These are phyloP conservation scores for Yarrowia galli DNA, from an alignment of 1,139 yeast species.

Conservation along the genomic window DNA sequence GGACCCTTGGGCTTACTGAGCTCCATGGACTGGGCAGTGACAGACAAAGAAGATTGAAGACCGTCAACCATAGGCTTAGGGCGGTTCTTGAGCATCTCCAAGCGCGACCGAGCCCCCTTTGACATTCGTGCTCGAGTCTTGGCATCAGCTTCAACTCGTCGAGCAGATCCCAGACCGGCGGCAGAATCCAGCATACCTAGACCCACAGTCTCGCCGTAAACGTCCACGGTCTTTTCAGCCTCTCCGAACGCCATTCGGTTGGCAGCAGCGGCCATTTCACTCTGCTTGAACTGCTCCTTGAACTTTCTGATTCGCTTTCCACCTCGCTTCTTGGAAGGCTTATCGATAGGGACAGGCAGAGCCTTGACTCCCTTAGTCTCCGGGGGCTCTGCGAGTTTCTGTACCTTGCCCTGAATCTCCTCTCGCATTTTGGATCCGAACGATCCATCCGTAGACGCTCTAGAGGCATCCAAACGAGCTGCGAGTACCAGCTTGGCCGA, in stretches of 20 bases:
- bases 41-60: conserved; percentile 17
- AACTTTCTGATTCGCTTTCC: conserved; percentile 81
- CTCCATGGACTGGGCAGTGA: conserved; percentile 31
- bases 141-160: conserved; percentile 52
- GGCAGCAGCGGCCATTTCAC: conserved; percentile 83
- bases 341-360: conserved; percentile 81
- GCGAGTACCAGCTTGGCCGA: conserved; percentile 84
- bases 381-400: conserved; percentile 81
- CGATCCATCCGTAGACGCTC: conserved; percentile 57
- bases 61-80: conserved; percentile 36
- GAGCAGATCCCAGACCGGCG: conserved; percentile 47
- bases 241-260: conserved; percentile 85
- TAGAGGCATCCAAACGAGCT: conserved; percentile 75
- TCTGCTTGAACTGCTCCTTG: conserved; percentile 80
- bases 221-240: conserved; percentile 67
- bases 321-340: conserved; percentile 81
- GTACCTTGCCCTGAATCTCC: conserved; percentile 70
- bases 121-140: conserved; percentile 50
- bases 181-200: conserved; percentile 69
- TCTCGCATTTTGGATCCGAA: conserved; percentile 65
- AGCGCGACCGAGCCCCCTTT: conserved; percentile 43
- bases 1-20: conserved; percentile 19
- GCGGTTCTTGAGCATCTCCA: conserved; percentile 17
- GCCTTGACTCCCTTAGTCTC: conserved; percentile 73
- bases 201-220: conserved; percentile 80